Evolutionary conservation across 345 rosid genomes (phyloP).

Genomic region (Lepidium aucheri): DNA sequence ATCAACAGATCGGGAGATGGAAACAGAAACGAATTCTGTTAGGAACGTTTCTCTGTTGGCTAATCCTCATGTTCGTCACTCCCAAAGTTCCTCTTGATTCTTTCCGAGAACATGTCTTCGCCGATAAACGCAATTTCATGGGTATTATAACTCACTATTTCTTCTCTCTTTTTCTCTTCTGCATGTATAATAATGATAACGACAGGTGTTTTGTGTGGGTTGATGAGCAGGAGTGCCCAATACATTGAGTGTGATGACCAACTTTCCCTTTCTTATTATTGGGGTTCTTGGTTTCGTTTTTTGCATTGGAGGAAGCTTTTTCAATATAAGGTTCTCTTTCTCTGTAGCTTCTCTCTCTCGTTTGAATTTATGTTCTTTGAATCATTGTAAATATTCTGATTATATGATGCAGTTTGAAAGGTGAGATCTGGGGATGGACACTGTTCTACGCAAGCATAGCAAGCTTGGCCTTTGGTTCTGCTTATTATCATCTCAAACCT

Average conservation of each 20-base stretch:
- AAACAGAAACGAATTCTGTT: slow-evolving; percentile 37
- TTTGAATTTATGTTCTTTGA: neutral
- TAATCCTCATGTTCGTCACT: slow-evolving; percentile 52
- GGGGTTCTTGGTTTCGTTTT: slow-evolving; percentile 77
- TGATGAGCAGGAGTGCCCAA: slow-evolving; percentile 67
- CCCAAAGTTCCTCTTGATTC: slow-evolving; percentile 58
- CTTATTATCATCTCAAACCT: slow-evolving; percentile 86
- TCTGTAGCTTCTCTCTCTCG: neutral
- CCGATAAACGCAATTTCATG: slow-evolving; percentile 77
- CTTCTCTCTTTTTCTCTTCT: neutral
- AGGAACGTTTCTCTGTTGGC: slow-evolving; percentile 49
- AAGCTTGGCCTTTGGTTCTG: slow-evolving; percentile 74
- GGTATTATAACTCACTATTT: slow-evolving; percentile 32
- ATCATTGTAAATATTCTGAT: neutral
- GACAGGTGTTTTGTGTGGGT: slow-evolving; percentile 10
- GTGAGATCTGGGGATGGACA: slow-evolving; percentile 79
- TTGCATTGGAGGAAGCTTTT: slow-evolving; percentile 55
- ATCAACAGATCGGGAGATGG: slow-evolving; percentile 43
- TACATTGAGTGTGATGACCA: slow-evolving; percentile 75
- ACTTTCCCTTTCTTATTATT: slow-evolving; percentile 74
- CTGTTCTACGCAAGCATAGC: slow-evolving; percentile 60
- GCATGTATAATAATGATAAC: slow-evolving; percentile 14
- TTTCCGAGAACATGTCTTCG: slow-evolving; percentile 40
- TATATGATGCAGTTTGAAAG: slow-evolving; percentile 43
- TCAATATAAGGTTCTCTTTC: slow-evolving; percentile 47